phyloP scores from a whole-genome alignment of 2,329 filamentous ascomycete genomes.

The Fusarium concolor region DNA sequence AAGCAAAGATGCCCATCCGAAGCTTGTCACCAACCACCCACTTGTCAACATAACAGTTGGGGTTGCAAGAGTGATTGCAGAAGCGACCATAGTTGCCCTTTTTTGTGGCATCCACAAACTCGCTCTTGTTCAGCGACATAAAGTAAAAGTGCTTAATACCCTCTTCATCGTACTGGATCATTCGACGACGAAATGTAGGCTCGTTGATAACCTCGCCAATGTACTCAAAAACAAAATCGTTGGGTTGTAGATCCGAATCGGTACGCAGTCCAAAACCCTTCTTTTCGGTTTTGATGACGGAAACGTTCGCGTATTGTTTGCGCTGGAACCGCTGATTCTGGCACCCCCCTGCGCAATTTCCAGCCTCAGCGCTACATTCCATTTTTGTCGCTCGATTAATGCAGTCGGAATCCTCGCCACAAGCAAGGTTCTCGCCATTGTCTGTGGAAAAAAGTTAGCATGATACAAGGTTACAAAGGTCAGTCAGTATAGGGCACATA shows the following conservation, averaged over 20 bases:
- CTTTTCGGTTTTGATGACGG: constrained; percentile 97
- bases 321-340: constrained; percentile 96
- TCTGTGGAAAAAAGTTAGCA: constrained; percentile 54
- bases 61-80: constrained; percentile 99
- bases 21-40: constrained; percentile 98
- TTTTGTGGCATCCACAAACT: constrained; percentile 98
- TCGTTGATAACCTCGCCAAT: constrained; percentile 99
- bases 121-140: constrained; percentile 96
- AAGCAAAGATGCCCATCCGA: constrained; percentile 98
- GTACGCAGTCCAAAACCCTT: constrained; percentile 94
- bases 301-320: constrained; percentile 88
- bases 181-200: constrained; percentile 85
- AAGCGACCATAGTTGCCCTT: constrained; percentile 96
- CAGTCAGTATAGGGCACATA: constrained; percentile 63
- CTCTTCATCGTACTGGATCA: constrained; percentile 93
- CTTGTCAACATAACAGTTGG: constrained; percentile 99
- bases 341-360: constrained; percentile 87
- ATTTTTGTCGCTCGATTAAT: constrained; percentile 99
- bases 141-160: constrained; percentile 99
- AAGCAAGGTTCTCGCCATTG: constrained; percentile 80
- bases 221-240: constrained; percentile 98
- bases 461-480: neutral
- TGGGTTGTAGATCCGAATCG: constrained; percentile 78
- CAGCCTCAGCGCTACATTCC: constrained; percentile 83
- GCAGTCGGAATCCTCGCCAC: constrained; percentile 95